Evolutionary conservation across 192 early-diverging fungal species (phyloP).

Genomic region (Fimicolochytrium jonesii): DNA sequence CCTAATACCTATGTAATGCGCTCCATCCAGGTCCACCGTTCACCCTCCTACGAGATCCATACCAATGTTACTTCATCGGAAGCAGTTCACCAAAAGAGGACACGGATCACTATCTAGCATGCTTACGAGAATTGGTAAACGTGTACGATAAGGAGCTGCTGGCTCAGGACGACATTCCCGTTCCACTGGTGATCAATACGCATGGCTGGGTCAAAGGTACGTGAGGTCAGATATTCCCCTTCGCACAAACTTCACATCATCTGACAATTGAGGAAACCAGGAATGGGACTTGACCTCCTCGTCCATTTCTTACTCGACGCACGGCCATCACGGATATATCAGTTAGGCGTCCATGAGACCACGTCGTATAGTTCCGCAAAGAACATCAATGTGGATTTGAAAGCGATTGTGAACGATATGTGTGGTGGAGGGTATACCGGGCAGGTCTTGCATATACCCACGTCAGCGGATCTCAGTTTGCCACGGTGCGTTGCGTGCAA

Average conservation of each 20-base stretch:
- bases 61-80: conserved; percentile 73
- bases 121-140: conserved; percentile 56
- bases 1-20: background rate
- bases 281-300: conserved; percentile 80
- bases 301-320: conserved; percentile 57
- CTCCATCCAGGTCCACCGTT: conserved; percentile 72
- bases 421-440: background rate
- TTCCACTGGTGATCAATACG: conserved; percentile 93
- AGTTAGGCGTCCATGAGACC: conserved; percentile 28
- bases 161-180: background rate
- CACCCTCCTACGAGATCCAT: conserved; percentile 60
- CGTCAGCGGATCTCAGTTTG: no score
- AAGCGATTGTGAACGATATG: background rate
- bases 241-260: background rate
- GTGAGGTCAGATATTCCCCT: no score
- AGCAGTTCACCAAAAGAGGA: conserved; percentile 69
- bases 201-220: conserved; percentile 88
- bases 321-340: conserved; percentile 67
- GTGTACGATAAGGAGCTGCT: conserved; percentile 51
- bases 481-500: no score
- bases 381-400: conserved; percentile 24
- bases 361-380: background rate
- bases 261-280: conserved; percentile 26
- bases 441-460: no score
- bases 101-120: conserved; percentile 75